Conservation (phyloP, 2,329 filamentous ascomycete genomes). For the Phialophora macrospora region DNA sequence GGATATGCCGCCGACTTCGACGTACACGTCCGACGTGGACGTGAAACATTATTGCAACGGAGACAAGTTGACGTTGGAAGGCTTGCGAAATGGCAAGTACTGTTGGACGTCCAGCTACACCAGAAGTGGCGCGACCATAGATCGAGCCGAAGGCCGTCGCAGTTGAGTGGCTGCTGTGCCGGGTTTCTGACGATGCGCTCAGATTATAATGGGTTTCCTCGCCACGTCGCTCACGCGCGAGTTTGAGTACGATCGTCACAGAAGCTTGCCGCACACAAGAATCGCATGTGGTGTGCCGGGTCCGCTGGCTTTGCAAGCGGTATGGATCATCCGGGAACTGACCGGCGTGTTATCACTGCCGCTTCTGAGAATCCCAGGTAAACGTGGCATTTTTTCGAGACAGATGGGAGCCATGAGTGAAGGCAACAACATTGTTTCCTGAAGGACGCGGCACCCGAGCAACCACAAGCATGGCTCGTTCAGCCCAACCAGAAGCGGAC, state of each 20-base stretch:
- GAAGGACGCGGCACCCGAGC: neutral
- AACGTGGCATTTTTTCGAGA: neutral
- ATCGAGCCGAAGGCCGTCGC: neutral
- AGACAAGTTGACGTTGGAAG: constrained; percentile 3
- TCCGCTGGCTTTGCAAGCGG: too few relatives aligned
- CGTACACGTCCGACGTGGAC: neutral
- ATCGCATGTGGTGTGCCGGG: too few relatives aligned
- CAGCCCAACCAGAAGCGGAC: neutral
- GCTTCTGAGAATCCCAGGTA: neutral
- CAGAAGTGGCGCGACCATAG: neutral
- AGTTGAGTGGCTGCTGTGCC: neutral
- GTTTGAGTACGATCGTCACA: too few relatives aligned
- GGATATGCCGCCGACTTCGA: neutral
- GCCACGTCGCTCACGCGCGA: too few relatives aligned
- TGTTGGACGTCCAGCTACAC: constrained; percentile 8
- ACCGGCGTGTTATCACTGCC: neutral
- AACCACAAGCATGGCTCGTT: neutral
- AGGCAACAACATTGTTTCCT: neutral
- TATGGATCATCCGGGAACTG: too few relatives aligned
- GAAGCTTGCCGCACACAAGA: too few relatives aligned
- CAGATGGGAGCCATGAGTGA: neutral
- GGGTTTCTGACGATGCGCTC: too few relatives aligned
- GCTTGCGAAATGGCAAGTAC: neutral
- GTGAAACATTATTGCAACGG: constrained; percentile 3
- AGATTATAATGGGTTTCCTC: too few relatives aligned